These are phyloP conservation scores for Kazachstania martiniae DNA, from an alignment of 805 yeast species.

Conservation along the genomic window DNA sequence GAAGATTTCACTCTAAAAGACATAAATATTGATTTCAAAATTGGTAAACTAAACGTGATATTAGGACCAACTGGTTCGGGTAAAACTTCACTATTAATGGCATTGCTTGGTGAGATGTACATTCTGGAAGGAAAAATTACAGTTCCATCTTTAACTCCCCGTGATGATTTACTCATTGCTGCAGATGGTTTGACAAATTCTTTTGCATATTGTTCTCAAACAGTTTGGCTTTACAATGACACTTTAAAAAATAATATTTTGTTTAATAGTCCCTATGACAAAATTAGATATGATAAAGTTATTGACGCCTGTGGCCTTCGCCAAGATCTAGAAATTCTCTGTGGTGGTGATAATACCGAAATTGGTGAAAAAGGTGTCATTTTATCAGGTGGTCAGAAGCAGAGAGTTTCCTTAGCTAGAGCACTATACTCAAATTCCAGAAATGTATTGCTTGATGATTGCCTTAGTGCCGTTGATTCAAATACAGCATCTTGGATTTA, in stretches of 20 bases:
- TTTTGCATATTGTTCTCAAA: constrained; percentile 84
- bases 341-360: constrained; percentile 67
- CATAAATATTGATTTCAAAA: constrained; percentile 49
- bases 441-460: constrained; percentile 75
- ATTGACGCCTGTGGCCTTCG: constrained; percentile 73
- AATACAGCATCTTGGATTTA: constrained; percentile 85
- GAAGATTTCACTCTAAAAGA: constrained; percentile 63
- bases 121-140: constrained; percentile 51
- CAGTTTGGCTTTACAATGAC: constrained; percentile 85
- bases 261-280: constrained; percentile 59
- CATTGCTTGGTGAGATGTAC: constrained; percentile 84
- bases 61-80: constrained; percentile 89
- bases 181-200: constrained; percentile 75
- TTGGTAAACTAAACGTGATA: constrained; percentile 63
- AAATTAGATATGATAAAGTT: constrained; percentile 60
- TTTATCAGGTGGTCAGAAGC: constrained; percentile 50
- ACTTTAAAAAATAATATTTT: constrained; percentile 68
- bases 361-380: constrained; percentile 52
- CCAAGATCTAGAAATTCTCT: constrained; percentile 73
- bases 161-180: constrained; percentile 57
- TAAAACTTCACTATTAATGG: constrained; percentile 74
- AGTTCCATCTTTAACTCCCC: constrained; percentile 61
- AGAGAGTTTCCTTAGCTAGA: constrained; percentile 51
- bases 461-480: constrained; percentile 88
- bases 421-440: constrained; percentile 71